These are phyloP conservation scores for Barnettozyma californica DNA, from an alignment of 805 yeast genomes.

Conservation along the genomic window DNA sequence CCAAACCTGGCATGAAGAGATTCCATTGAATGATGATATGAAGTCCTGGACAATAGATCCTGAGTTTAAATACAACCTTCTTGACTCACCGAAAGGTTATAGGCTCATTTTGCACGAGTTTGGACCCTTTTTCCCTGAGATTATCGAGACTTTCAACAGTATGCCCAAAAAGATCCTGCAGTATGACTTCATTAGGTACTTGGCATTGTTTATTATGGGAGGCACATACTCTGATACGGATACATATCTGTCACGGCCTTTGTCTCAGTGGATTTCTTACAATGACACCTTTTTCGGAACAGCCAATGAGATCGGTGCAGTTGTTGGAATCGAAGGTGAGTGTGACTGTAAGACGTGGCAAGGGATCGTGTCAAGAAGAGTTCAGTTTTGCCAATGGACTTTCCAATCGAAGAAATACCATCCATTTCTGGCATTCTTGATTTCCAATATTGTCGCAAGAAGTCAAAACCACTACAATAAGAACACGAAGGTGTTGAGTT, in stretches of 20 bases:
- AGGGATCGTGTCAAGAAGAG: conserved; percentile 43
- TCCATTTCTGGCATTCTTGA: conserved; percentile 50
- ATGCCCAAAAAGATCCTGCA: conserved; percentile 49
- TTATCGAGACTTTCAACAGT: conserved; percentile 42
- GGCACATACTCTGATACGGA: conserved; percentile 64
- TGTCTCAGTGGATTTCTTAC: conserved; percentile 52
- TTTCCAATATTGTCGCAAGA: conserved; percentile 46
- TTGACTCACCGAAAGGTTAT: neutral
- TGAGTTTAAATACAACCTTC: neutral
- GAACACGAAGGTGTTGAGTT: conserved; percentile 23
- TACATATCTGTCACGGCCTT: conserved; percentile 43
- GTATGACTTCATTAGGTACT: conserved; percentile 52
- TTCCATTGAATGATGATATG: neutral
- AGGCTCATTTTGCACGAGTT: conserved; percentile 26
- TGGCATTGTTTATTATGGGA: conserved; percentile 46
- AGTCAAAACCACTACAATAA: conserved; percentile 36
- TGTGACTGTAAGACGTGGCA: conserved; percentile 50
- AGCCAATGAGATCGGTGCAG: conserved; percentile 43
- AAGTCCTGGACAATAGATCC: neutral
- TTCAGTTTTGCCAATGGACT: conserved; percentile 61
- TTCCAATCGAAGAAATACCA: conserved; percentile 58
- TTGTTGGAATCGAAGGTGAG: conserved; percentile 51
- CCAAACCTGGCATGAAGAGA: conserved; percentile 4
- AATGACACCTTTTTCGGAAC: conserved; percentile 12
- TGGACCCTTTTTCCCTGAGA: conserved; percentile 41